Evolutionary conservation across 1,284 basidiomycete species (phyloP).

Genomic region (Leccinum pachyderme): DNA sequence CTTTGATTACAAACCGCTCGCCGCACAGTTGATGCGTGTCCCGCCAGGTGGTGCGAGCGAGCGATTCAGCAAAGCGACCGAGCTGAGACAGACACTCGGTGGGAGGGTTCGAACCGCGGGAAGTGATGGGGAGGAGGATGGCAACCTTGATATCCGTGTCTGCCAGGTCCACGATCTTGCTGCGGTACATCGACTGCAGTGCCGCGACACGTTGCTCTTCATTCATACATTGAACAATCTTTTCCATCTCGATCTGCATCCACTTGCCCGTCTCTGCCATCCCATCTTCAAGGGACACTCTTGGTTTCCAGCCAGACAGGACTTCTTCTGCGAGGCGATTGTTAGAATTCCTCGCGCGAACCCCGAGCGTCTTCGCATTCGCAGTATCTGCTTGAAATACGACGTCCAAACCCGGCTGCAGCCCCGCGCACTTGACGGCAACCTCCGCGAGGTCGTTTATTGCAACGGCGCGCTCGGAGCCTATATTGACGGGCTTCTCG

Average conservation of each 20-base stretch:
- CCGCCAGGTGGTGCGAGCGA: slow-evolving; percentile 46
- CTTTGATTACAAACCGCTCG: slow-evolving; percentile 35
- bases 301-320: slow-evolving; percentile 45
- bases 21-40: slow-evolving; percentile 38
- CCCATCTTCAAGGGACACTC: slow-evolving; percentile 41
- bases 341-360: slow-evolving; percentile 52
- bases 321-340: slow-evolving; percentile 38
- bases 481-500: slow-evolving; percentile 47
- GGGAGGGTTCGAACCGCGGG: slow-evolving; percentile 39
- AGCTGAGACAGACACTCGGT: slow-evolving; percentile 44
- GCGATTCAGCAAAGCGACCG: slow-evolving; percentile 40
- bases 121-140: slow-evolving; percentile 57
- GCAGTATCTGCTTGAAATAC: slow-evolving; percentile 27
- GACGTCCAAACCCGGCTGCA: slow-evolving; percentile 31
- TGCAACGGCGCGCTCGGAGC: slow-evolving; percentile 45
- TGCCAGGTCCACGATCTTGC: slow-evolving; percentile 40
- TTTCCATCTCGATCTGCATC: slow-evolving; percentile 43
- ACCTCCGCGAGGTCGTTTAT: slow-evolving; percentile 46
- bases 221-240: slow-evolving; percentile 14
- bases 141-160: slow-evolving; percentile 43
- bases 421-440: slow-evolving; percentile 36
- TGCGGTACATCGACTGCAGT: slow-evolving; percentile 29
- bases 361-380: slow-evolving; percentile 42
- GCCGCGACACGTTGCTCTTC: slow-evolving; percentile 7
- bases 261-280: slow-evolving; percentile 46